Base-by-base conservation (phyloP, 352 stramenopile species). In the Nothophytophthora sp. region DNA sequence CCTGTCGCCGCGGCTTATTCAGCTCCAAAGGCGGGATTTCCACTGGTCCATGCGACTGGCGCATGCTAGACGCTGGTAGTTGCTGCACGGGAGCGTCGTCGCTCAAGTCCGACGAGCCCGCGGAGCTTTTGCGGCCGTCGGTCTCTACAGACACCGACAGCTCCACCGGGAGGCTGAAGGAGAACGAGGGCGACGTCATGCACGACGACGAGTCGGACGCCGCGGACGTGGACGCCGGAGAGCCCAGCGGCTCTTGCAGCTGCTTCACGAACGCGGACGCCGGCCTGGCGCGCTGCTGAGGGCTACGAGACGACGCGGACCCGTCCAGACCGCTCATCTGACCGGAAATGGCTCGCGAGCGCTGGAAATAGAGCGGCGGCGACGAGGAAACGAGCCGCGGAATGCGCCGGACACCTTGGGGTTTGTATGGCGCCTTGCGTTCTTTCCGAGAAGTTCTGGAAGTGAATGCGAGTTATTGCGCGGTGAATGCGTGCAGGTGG, bases 61-160 rank as follows among this genome's bases (percentile, higher is more conserved):
- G 27, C 7, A 6, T 32, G 6, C 7, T 32, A n/a, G 0, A 20
- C 12, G 51, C 11, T 32, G 64, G 54, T 22, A 73, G 33, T 40
- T 70, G 60, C 24, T 68, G 60, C 10, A 74, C 51, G 1, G 53
- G 48, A n/a, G 50, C 50, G 60, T 67, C 59, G 4, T 66, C 46
- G 42, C 55, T 54, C 11, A 57, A 45, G 39, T 70, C 64, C 12
- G 56, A 75, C 32, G 65, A 75, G 15, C 56, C 56, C 2, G 49
- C 52, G 2, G 65, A 71, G 43, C 60, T 73, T 34, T 50, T 50
- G 12, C 59, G 54, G 5, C 37, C 48, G 16, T 34, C 34, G 25
- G 36, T 34, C 19, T 52, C 34, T 19, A 18, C 39, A 16, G 29
- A 41, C 22, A 15, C 40, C 32, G 48, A 36, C 27, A 32, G 9